Evolutionary conservation across 805 yeast genomes (phyloP).

Genomic region (Monosporozyma siamensis): DNA sequence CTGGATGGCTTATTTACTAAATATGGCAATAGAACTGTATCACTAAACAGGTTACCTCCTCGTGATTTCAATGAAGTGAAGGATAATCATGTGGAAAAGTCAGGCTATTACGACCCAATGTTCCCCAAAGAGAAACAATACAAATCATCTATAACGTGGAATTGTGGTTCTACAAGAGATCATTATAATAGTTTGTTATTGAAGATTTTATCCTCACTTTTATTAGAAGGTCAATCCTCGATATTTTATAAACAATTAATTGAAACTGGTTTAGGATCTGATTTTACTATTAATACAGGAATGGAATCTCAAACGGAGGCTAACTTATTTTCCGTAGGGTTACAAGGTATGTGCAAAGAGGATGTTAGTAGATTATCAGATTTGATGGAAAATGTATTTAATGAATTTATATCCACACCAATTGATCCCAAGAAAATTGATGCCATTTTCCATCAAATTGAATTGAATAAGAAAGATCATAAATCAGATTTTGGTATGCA

Average conservation of each 20-base stretch:
- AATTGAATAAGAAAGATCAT: constrained; percentile 73
- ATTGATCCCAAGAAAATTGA: constrained; percentile 57
- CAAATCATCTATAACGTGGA: constrained; percentile 84
- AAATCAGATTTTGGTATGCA: constrained; percentile 85
- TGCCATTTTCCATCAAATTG: constrained; percentile 83
- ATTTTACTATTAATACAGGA: constrained; percentile 82
- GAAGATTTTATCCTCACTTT: constrained; percentile 57
- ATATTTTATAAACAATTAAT: constrained; percentile 80
- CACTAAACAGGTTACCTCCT: constrained; percentile 32
- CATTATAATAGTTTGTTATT: constrained; percentile 62
- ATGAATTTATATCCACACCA: constrained; percentile 34
- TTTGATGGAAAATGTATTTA: constrained; percentile 38
- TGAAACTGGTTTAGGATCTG: constrained; percentile 77
- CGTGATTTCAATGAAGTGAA: constrained; percentile 32
- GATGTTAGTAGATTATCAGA: constrained; percentile 37
- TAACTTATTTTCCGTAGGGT: constrained; percentile 74
- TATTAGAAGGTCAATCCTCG: constrained; percentile 87
- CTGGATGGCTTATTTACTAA: constrained; percentile 41
- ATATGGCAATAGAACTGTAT: constrained; percentile 43
- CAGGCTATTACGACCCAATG: constrained; percentile 81
- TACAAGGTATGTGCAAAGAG: constrained; percentile 53
- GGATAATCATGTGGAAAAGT: constrained; percentile 29
- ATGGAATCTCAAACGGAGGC: constrained; percentile 71
- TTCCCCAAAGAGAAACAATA: constrained; percentile 56
- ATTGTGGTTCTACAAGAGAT: constrained; percentile 63